Evolutionary conservation across 1,284 basidiomycete genomes (phyloP).

Genomic region (Psilocybe mexicana): DNA sequence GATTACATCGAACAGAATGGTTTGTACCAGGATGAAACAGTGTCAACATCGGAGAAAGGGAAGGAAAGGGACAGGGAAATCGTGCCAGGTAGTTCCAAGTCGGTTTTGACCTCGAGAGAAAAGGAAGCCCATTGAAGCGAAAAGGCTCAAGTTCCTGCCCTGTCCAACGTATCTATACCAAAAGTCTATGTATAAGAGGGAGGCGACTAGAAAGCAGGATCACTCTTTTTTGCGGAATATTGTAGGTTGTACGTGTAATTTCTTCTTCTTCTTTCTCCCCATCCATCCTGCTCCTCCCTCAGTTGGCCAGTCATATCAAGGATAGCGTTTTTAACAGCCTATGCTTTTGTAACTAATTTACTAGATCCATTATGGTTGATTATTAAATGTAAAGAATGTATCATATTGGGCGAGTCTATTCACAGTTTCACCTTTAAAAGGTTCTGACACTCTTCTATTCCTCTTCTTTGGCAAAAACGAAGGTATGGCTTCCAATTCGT

Average conservation of each 20-base stretch:
- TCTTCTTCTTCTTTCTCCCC: not conserved
- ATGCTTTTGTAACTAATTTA: not conserved
- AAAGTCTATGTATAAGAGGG: not conserved
- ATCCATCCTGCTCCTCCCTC: not conserved
- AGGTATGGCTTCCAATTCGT: too few relatives aligned
- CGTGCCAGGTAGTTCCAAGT: slow-evolving; percentile 16
- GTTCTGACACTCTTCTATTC: too few relatives aligned
- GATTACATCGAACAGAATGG: slow-evolving; percentile 90
- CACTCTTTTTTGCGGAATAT: not conserved
- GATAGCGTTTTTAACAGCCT: not conserved
- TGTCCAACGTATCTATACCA: not conserved
- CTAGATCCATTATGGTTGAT: slow-evolving; percentile 1
- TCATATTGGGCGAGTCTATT: slow-evolving; percentile 2
- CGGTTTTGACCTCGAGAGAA: not conserved
- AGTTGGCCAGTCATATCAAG: too few relatives aligned
- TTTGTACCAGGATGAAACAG: slow-evolving; percentile 65
- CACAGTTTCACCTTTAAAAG: not conserved
- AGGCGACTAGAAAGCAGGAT: not conserved
- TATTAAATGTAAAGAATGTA: slow-evolving; percentile 9
- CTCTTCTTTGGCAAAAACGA: too few relatives aligned
- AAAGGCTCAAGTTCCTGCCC: too few relatives aligned
- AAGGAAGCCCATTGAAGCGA: slow-evolving; percentile 18
- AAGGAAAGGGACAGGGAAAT: slow-evolving; percentile 36
- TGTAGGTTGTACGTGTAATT: slow-evolving; percentile 11
- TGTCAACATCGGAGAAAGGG: slow-evolving; percentile 23